Base-by-base conservation (phyloP, 352 stramenopile genomes). In the Phytophthora kernoviae region DNA sequence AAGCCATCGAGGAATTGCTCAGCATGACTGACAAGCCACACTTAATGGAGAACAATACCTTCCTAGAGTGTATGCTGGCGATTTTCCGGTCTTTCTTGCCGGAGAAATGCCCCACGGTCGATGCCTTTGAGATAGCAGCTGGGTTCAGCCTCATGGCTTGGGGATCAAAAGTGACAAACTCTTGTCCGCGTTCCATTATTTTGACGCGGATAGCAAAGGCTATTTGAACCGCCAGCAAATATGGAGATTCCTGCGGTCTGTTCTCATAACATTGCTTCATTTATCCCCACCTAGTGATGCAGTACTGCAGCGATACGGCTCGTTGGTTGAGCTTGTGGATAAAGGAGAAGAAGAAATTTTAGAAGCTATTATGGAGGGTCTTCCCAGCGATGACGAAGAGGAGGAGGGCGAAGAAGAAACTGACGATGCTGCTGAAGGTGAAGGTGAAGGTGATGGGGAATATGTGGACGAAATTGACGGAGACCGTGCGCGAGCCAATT, bases 101-200 rank as follows among this genome's bases (percentile, higher is more conserved):
- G 0, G 78, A 89, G 30, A 88, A 90, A 14, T 78, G 71, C 8
- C 36, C 68, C 5, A 84, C 75, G 0, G 87, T 93, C 4, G 87
- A 96, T 33, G 87, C 87, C 2, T 93, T 92, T 32, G 87, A 96
- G 55, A 79, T 96, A 15, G 87, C 87, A 1, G 87, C 87, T 5
- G 87, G 83, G 0, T 94, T 94, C 34, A 92, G 80, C 42, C 55
- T 96, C 11, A 91, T 96, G 56, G 67, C 80, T 11, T 90, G 78
- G 72, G 87, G 87, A 1, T 94, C 87, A 96, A 96, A 51, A 96
- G 87, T 36, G 87, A 96, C 66, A 96, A 96, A 33, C 62, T 96
- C 6, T 68, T 72, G n/a, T 83, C 81, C 12, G 73, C 84, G 0
- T 96, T 96, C 45, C 83, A 96, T 57, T 96, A 89, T 49, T 96